These are phyloP conservation scores for Cercospora sp. DNA, from an alignment of 2,329 filamentous ascomycete genomes.

Conservation along the genomic window DNA sequence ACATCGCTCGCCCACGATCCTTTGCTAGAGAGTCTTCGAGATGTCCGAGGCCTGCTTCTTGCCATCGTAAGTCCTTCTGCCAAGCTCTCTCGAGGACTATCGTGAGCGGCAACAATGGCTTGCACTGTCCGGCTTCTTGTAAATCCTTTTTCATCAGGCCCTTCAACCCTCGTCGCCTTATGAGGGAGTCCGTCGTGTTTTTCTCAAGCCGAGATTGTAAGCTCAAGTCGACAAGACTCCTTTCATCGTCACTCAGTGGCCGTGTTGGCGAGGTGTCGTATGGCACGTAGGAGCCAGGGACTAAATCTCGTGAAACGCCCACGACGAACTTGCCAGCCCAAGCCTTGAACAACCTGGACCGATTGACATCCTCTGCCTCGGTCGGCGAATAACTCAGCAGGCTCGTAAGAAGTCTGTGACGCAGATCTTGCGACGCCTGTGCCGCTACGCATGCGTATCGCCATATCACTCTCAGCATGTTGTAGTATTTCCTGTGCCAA, in stretches of 20 bases:
- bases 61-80: slow-evolving; percentile 29
- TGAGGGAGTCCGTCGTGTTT: background rate
- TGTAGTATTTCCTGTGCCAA: slow-evolving; percentile 29
- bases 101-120: slow-evolving; percentile 20
- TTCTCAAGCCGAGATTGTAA: background rate
- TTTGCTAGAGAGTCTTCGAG: background rate
- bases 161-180: background rate
- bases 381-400: slow-evolving; percentile 11
- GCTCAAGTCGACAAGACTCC: background rate
- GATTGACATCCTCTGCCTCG: background rate
- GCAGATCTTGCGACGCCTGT: slow-evolving; percentile 21
- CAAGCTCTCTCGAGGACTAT: slow-evolving; percentile 29
- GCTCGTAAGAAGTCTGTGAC: slow-evolving; percentile 18
- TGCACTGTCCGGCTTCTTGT: slow-evolving; percentile 9
- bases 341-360: slow-evolving; percentile 19
- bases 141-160: background rate
- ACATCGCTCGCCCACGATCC: slow-evolving; percentile 10
- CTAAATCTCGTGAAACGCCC: slow-evolving; percentile 18
- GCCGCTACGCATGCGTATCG: slow-evolving; percentile 37
- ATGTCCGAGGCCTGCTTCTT: slow-evolving; percentile 17
- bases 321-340: slow-evolving; percentile 33
- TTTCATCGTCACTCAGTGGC: background rate
- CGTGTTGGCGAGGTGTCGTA: background rate
- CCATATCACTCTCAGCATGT: slow-evolving; percentile 38
- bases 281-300: background rate